These are phyloP conservation scores for Naganishia friedmannii DNA, from an alignment of 768 basidiomycete genomes.

Conservation along the genomic window DNA sequence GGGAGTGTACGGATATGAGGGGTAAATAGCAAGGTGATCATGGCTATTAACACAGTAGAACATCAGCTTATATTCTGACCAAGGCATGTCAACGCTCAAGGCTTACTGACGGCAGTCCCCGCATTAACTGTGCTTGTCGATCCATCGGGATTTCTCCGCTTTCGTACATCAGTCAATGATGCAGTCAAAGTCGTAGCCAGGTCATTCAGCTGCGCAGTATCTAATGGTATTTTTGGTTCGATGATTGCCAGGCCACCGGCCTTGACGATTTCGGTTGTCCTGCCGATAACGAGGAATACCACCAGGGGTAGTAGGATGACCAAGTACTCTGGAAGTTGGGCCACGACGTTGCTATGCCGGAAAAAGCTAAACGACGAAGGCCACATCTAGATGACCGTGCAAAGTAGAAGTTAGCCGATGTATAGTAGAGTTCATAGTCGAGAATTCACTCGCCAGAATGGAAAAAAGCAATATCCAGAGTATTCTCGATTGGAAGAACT, in stretches of 20 bases:
- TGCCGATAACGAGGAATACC: constrained; percentile 47
- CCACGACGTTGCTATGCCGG: constrained; percentile 28
- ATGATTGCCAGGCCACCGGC: constrained; percentile 23
- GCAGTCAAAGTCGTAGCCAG: not conserved
- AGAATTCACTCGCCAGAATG: constrained; percentile 33
- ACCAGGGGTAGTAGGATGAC: constrained; percentile 45
- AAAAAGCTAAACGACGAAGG: constrained; percentile 37
- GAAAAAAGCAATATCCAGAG: constrained; percentile 43
- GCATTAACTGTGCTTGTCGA: constrained; percentile 37
- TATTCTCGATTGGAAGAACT: constrained; percentile 37
- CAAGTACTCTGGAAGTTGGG: constrained; percentile 30
- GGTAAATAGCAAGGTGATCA: constrained; percentile 45
- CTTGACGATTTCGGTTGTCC: constrained; percentile 49
- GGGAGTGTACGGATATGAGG: constrained; percentile 49
- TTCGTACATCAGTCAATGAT: not conserved
- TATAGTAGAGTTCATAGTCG: too few relatives aligned
- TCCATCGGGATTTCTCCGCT: not conserved
- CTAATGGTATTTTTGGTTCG: not conserved
- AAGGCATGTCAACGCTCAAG: not conserved
- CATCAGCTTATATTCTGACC: not conserved
- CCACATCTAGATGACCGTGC: constrained; percentile 9
- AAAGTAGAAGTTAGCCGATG: not conserved
- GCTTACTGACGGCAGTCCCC: constrained; percentile 48
- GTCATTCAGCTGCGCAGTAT: not conserved
- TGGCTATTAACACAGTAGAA: constrained; percentile 31